Percentiles rank a stretch among this genome's conserved stretches.
These are phyloP conservation scores for Alternaria postmessia DNA, from an alignment of 2,329 filamentous ascomycete genomes.

Conservation along the genomic window DNA sequence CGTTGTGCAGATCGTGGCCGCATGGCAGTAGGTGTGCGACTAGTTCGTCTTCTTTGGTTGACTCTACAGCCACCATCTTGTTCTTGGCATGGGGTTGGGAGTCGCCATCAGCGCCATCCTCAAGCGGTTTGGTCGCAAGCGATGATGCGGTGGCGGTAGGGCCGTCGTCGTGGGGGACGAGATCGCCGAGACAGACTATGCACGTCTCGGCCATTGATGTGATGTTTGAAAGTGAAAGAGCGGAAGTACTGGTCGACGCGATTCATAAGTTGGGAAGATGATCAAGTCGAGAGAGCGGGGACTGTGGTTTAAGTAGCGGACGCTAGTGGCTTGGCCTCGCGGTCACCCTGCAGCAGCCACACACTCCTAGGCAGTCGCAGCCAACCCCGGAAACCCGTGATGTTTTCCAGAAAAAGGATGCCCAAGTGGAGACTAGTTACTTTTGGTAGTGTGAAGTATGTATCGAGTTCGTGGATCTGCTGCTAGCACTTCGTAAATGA, in stretches of 20 bases:
- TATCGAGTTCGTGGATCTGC: conserved; percentile 7
- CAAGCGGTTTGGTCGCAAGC: conserved; percentile 38
- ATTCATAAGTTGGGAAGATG: conserved; percentile 47
- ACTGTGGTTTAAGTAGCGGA: conserved; percentile 30
- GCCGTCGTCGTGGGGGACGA: conserved; percentile 65
- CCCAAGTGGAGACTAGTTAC: conserved; percentile 13
- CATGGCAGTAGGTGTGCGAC: conserved; percentile 76
- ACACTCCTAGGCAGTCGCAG: conserved; percentile 29
- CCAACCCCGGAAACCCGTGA: conserved; percentile 30
- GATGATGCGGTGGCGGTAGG: conserved; percentile 35
- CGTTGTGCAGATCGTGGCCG: conserved; percentile 90
- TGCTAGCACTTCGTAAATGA: conserved; percentile 16
- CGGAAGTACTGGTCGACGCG: conserved; percentile 34
- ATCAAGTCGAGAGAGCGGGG: conserved; percentile 43
- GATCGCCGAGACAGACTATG: conserved; percentile 76
- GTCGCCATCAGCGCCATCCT: conserved; percentile 36
- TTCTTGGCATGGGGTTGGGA: conserved; percentile 25
- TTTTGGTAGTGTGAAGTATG: conserved; percentile 6
- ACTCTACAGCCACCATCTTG: conserved; percentile 39
- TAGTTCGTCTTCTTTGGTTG: conserved; percentile 56
- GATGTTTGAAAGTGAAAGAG: conserved; percentile 29
- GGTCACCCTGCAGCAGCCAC: conserved; percentile 32
- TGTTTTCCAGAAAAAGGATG: conserved; percentile 6
- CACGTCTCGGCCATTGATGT: conserved; percentile 70
- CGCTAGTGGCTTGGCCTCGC: conserved; percentile 28